Evolutionary conservation across 108 stramenopile genomes (phyloP).

Genomic region (Nitzschia inconspicua): DNA sequence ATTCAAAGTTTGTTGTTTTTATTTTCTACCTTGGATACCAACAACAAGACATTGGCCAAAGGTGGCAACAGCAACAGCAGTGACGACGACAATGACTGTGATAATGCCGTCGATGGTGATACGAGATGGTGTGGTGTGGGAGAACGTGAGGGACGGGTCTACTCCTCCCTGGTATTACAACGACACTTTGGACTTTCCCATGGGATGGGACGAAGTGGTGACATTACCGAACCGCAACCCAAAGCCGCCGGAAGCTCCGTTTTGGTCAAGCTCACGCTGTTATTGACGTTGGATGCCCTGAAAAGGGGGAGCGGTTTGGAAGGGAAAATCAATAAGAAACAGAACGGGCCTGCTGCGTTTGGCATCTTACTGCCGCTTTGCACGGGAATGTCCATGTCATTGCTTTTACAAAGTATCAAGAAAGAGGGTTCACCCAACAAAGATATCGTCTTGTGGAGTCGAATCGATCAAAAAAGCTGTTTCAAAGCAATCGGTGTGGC

Average conservation of each 20-base stretch:
- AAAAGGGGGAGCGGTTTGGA: conserved; percentile 83
- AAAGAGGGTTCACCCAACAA: conserved; percentile 11
- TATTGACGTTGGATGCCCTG: conserved; percentile 84
- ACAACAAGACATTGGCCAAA: conserved; percentile 61
- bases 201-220: conserved; percentile 97
- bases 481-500: conserved; percentile 93
- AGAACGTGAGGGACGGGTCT: conserved; percentile 97
- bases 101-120: conserved; percentile 4
- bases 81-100: not conserved
- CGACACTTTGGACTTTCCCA: conserved; percentile 93
- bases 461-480: conserved; percentile 99
- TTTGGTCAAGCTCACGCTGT: conserved; percentile 78
- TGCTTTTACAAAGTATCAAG: conserved; percentile 66
- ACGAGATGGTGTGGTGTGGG: conserved; percentile 94
- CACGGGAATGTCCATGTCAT: conserved; percentile 91
- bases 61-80: conserved; percentile 1
- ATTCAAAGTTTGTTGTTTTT: conserved; percentile 72
- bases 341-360: conserved; percentile 61
- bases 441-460: conserved; percentile 83
- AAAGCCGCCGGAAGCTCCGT: conserved; percentile 98
- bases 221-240: conserved; percentile 97
- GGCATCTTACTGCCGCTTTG: conserved; percentile 90
- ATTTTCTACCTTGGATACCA: conserved; percentile 84
- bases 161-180: conserved; percentile 79
- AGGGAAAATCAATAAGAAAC: no score